A percentile compares a stretch with the other conserved stretches of the same genome.
Evolutionary conservation across 2,329 filamentous ascomycete species (phyloP).

Genomic region (Trichoderma asperellum): DNA sequence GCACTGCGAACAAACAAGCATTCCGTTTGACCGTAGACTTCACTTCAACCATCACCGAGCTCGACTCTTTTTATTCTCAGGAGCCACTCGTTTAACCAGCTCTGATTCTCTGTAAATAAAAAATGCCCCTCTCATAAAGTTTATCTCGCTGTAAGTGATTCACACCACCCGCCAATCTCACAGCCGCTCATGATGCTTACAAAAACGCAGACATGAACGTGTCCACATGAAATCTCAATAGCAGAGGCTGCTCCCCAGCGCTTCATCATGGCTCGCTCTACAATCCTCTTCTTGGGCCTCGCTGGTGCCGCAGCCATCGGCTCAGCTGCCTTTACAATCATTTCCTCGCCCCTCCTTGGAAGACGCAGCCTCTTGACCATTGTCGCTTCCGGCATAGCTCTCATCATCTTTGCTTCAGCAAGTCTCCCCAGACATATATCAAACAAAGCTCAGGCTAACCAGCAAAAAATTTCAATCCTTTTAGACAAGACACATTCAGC

Average conservation of each 20-base stretch:
- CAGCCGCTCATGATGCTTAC: background rate
- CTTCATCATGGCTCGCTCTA: slow-evolving; percentile 6
- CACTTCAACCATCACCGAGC: background rate
- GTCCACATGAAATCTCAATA: background rate
- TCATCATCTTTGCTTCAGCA: slow-evolving; percentile 41
- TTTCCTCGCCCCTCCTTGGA: background rate
- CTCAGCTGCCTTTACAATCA: slow-evolving; percentile 3
- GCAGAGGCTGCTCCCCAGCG: background rate
- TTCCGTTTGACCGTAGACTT: background rate
- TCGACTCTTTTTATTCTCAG: background rate
- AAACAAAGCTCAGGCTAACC: background rate
- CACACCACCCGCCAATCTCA: background rate
- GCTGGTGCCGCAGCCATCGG: background rate
- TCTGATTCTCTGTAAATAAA: background rate
- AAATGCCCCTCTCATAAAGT: background rate
- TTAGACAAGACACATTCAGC: slow-evolving; percentile 40
- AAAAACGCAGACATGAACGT: slow-evolving; percentile 1
- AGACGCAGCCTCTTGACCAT: slow-evolving; percentile 28
- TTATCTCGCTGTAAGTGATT: background rate
- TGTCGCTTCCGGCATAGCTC: slow-evolving; percentile 32
- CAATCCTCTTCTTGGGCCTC: background rate
- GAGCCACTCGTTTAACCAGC: background rate
- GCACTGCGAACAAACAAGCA: background rate
- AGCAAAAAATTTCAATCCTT: background rate
- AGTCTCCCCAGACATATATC: background rate